Conservation (phyloP, 768 basidiomycete genomes). For the Auricularia auricula-judae region DNA sequence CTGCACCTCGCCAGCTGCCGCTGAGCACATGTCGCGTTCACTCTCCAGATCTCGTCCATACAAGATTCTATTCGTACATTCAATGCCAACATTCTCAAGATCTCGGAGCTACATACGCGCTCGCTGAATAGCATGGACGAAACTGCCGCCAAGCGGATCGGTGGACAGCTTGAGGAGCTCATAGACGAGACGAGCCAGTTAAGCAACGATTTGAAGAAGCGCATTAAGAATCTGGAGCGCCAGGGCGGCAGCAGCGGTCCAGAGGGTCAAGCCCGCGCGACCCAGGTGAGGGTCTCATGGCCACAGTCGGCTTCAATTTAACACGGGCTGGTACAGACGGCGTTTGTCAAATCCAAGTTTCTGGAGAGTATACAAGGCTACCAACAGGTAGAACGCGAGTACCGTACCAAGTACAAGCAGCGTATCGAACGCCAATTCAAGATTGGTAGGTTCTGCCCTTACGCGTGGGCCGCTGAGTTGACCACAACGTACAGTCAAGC, state of each 20-base stretch:
- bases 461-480: not conserved
- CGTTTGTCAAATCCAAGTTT: conserved; percentile 55
- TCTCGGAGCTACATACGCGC: conserved; percentile 63
- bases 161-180: conserved; percentile 46
- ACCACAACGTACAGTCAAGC: conserved; percentile 48
- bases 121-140: conserved; percentile 72
- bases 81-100: conserved; percentile 56
- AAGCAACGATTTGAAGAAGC: conserved; percentile 43
- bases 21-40: not conserved
- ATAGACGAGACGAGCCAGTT: conserved; percentile 49
- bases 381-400: conserved; percentile 64
- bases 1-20: not conserved
- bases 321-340: conserved; percentile 29
- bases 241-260: conserved; percentile 61
- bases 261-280: conserved; percentile 52
- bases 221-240: conserved; percentile 49
- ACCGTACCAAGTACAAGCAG: conserved; percentile 50
- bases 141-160: conserved; percentile 45
- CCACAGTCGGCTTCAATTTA: not conserved
- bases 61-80: conserved; percentile 61
- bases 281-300: conserved; percentile 41
- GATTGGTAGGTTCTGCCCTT: conserved; percentile 40
- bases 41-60: conserved; percentile 53
- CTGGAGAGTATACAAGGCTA: conserved; percentile 68
- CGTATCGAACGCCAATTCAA: conserved; percentile 66